Evolutionary conservation across 306 rosid species (phyloP), one percentile per base, ranked within the genome.

Genomic region (Styphnolobium japonicum): DNA sequence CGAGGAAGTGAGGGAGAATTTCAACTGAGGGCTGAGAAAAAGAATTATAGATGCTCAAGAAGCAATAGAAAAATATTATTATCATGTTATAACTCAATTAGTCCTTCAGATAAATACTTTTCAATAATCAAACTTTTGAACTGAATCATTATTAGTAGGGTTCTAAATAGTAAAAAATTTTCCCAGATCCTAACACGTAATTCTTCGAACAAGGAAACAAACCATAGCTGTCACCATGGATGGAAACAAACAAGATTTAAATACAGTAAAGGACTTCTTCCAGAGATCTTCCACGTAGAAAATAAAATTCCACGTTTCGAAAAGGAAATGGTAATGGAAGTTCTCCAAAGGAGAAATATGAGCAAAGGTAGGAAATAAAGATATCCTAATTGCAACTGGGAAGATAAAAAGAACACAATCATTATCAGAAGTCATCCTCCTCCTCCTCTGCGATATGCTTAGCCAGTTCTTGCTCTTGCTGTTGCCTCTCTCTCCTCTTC

Each of bases 381-480:
- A 49, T 58, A 51, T 56, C 69, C 66, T 46, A 55, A 10, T 56
- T 34, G 25, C 78, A 61, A 31, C 37, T 6, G 29, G 27, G 8
- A 19, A 29, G 49, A 25, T 21, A 49, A 23, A 21, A 57, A 16
- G 22, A 74, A 7, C 25, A 46, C 10, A 52, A 2, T 23, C 33
- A 15, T 46, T 4, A 12, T 85, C 64, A 85, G 43, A 85, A 85
- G 49, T 85, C 88, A 23, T 85, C 88, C 9, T 85, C 88, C 18
- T 88, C 91, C 33, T 81, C 88, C 65, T 85, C 88, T 7, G 75
- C 79, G 4, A 85, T 81, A 51, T 81, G 86, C 76, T 81, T 82
- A 33, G 88, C 88, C 45, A 85, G 66, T 51, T 81, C 86, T 78
- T 85, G 86, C 79, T 85, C 88, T 56, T 78, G 81, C 49, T 85